These are phyloP conservation scores for Calcarisporium arbuscula DNA, from an alignment of 2,329 filamentous ascomycete species.

Conservation along the genomic window DNA sequence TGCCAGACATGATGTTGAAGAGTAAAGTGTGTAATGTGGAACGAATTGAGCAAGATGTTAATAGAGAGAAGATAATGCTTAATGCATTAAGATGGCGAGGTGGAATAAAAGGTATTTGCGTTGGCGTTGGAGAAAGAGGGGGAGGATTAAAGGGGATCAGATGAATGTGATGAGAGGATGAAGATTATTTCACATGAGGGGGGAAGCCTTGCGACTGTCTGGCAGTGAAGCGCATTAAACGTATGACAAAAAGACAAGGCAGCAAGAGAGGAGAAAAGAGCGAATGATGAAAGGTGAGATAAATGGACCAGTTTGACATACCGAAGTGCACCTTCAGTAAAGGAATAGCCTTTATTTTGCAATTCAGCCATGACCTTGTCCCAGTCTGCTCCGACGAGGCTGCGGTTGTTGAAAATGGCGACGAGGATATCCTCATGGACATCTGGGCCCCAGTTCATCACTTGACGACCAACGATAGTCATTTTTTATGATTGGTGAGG, in stretches of 20 bases:
- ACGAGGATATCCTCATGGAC: conserved; percentile 39
- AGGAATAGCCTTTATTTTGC: conserved; percentile 30
- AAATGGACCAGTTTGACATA: conserved; percentile 18
- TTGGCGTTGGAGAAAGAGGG: too few species aligned
- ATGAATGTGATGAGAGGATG: conserved; percentile 2
- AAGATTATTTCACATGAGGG: too few species aligned
- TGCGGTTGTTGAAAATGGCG: conserved; percentile 30
- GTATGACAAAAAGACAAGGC: neutral
- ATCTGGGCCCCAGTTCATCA: conserved; percentile 33
- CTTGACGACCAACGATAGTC: conserved; percentile 22
- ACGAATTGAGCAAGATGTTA: too few species aligned
- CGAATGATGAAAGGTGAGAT: conserved; percentile 2
- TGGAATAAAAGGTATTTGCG: too few species aligned
- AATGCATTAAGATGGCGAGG: too few species aligned
- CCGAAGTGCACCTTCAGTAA: conserved; percentile 34
- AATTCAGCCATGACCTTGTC: conserved; percentile 31
- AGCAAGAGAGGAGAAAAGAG: conserved; percentile 4
- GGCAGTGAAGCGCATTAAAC: conserved; percentile 3
- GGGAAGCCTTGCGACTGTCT: too few species aligned
- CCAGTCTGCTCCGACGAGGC: conserved; percentile 24
- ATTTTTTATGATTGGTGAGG: conserved; percentile 1
- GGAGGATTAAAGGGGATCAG: conserved; percentile 5
- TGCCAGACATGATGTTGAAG: conserved; percentile 12
- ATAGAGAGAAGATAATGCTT: too few species aligned
- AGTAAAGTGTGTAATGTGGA: neutral